These are phyloP conservation scores for Globisporangium yorkense DNA, from an alignment of 352 stramenopile genomes.

Conservation along the genomic window DNA sequence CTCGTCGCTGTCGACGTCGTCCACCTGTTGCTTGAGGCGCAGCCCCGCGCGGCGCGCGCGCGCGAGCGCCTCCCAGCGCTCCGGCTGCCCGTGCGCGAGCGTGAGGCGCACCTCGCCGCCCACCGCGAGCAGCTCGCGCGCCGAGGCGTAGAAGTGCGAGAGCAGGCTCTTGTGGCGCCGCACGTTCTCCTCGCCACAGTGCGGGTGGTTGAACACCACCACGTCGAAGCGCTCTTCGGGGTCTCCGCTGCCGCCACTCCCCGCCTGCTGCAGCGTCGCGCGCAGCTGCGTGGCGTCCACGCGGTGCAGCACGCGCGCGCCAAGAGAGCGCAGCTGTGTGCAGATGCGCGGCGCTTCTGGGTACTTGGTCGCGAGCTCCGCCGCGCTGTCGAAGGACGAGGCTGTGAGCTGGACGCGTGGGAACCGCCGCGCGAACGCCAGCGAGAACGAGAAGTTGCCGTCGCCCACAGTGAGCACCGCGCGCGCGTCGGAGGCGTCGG, in stretches of 20 bases:
- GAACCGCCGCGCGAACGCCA: slow-evolving; percentile 50
- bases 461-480: slow-evolving; percentile 85
- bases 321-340: slow-evolving; percentile 30
- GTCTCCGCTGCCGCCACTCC: slow-evolving; percentile 7
- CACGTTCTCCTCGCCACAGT: slow-evolving; percentile 90
- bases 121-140: slow-evolving; percentile 28
- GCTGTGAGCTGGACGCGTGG: slow-evolving; percentile 18
- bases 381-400: slow-evolving; percentile 60
- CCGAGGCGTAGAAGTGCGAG: slow-evolving; percentile 87
- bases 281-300: slow-evolving; percentile 64
- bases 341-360: slow-evolving; percentile 37
- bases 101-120: slow-evolving; percentile 53
- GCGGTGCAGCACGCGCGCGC: slow-evolving; percentile 42
- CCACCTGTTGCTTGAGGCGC: slow-evolving; percentile 31
- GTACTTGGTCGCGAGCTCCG: slow-evolving; percentile 64
- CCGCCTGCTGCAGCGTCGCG: slow-evolving; percentile 24
- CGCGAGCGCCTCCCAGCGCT: slow-evolving; percentile 66
- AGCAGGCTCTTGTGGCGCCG: slow-evolving; percentile 83
- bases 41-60: slow-evolving; percentile 42
- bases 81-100: slow-evolving; percentile 63
- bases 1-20: slow-evolving; percentile 39
- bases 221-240: slow-evolving; percentile 40
- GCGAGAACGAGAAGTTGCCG: slow-evolving; percentile 92
- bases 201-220: slow-evolving; percentile 94
- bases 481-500: neutral